These are phyloP conservation scores for Beauveria medogensis DNA, from an alignment of 2,329 filamentous ascomycete species.

Conservation along the genomic window DNA sequence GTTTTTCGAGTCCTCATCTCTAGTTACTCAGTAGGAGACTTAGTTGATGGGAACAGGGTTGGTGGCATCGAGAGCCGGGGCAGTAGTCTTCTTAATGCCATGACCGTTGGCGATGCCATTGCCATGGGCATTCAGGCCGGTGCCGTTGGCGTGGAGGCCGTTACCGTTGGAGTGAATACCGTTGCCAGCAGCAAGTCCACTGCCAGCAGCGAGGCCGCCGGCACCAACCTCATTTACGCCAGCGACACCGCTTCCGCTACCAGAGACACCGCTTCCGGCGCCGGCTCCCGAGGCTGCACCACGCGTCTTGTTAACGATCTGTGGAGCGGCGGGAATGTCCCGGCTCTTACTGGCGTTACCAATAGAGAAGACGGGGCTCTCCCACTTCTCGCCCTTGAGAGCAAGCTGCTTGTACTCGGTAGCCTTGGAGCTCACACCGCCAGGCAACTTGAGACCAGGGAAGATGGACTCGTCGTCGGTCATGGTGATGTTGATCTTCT, in stretches of 20 bases:
- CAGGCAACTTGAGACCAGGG: conserved; percentile 73
- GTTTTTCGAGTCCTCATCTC: neutral
- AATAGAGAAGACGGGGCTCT: conserved; percentile 87
- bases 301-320: conserved; percentile 39
- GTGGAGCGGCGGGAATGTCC: conserved; percentile 57
- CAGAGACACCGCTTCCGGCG: conserved; percentile 8
- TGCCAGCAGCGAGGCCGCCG: conserved; percentile 13
- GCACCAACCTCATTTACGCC: conserved; percentile 11
- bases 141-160: conserved; percentile 4
- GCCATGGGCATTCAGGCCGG: conserved; percentile 13
- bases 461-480: conserved; percentile 77
- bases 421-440: conserved; percentile 83
- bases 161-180: conserved; percentile 2
- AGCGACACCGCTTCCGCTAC: conserved; percentile 13
- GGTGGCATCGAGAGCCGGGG: conserved; percentile 1
- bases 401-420: conserved; percentile 89
- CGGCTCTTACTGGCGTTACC: conserved; percentile 66
- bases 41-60: conserved; percentile 6
- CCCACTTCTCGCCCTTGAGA: conserved; percentile 83
- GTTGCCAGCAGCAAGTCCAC: conserved; percentile 11
- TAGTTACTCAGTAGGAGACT: neutral
- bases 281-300: conserved; percentile 13
- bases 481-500: conserved; percentile 50
- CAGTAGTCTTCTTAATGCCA: neutral
- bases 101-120: conserved; percentile 13